Conservation (phyloP, 169 alveolate genomes). For the Plasmodium gonderi region DNA sequence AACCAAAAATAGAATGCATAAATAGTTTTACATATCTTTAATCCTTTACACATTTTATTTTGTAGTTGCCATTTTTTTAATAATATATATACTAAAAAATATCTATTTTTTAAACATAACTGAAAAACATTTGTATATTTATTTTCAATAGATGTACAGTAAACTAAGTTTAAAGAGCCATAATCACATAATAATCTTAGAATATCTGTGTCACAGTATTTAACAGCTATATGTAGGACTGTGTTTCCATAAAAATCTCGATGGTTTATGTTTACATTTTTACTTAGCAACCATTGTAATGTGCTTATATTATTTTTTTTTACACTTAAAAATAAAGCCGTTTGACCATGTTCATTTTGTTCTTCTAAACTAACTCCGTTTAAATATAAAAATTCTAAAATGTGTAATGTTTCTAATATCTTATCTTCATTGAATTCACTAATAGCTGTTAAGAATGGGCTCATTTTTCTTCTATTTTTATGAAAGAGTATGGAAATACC, state of each 20-base stretch:
- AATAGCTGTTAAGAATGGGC: constrained; percentile 89
- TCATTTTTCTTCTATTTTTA: constrained; percentile 78
- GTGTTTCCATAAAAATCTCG: constrained; percentile 85
- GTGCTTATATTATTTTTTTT: constrained; percentile 87
- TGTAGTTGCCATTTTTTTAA: constrained; percentile 69
- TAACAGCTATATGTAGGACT: constrained; percentile 83
- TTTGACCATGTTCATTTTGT: constrained; percentile 90
- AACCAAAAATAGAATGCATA: constrained; percentile 84
- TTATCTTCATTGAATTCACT: constrained; percentile 88
- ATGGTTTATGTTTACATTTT: constrained; percentile 88
- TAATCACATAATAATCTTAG: constrained; percentile 61
- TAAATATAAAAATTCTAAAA: constrained; percentile 88
- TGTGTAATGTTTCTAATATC: constrained; percentile 83
- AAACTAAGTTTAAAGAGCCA: constrained; percentile 62
- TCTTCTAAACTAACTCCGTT: constrained; percentile 92
- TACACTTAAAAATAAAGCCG: constrained; percentile 90
- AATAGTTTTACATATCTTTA: constrained; percentile 76
- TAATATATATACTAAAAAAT: constrained; percentile 54
- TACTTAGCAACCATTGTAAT: constrained; percentile 91
- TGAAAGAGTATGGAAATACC: constrained; percentile 83
- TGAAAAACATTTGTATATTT: constrained; percentile 65
- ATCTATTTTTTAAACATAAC: constrained; percentile 66
- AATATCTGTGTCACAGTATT: constrained; percentile 77
- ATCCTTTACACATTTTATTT: constrained; percentile 77
- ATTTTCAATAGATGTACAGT: constrained; percentile 48